phyloP scores from a whole-genome alignment of 495 filamentous ascomycete species.

The Emericellopsis terricola region DNA sequence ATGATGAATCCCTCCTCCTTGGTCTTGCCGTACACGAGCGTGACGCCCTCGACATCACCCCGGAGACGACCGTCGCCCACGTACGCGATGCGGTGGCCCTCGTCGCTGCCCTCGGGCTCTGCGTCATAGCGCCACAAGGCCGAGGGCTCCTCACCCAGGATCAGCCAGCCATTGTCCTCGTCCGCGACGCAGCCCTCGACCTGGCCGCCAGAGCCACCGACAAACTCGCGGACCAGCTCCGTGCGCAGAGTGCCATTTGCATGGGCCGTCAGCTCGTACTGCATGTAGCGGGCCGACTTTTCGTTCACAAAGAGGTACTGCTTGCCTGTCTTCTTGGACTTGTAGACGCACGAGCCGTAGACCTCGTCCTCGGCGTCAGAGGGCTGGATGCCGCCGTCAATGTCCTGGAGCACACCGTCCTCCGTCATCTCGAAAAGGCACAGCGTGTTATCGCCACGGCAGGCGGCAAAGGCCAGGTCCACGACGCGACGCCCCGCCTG shows the following conservation, averaged over 20 bases:
- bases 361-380: slow-evolving; percentile 11
- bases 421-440: slow-evolving; percentile 16
- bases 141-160: slow-evolving; percentile 17
- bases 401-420: slow-evolving; percentile 9
- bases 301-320: slow-evolving; percentile 20
- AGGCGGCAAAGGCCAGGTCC: slow-evolving; percentile 15
- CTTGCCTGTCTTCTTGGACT: slow-evolving; percentile 9
- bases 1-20: slow-evolving; percentile 16
- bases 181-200: slow-evolving; percentile 19
- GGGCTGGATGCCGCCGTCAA: slow-evolving; percentile 13
- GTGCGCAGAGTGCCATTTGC: slow-evolving; percentile 12
- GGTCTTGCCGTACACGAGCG: slow-evolving; percentile 13
- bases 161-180: slow-evolving; percentile 15
- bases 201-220: slow-evolving; percentile 14
- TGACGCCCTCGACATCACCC: slow-evolving; percentile 18
- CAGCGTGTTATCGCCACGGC: slow-evolving; percentile 15
- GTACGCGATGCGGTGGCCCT: slow-evolving; percentile 12
- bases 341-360: slow-evolving; percentile 13
- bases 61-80: slow-evolving; percentile 12
- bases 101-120: slow-evolving; percentile 11
- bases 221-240: slow-evolving; percentile 14
- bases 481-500: slow-evolving; percentile 8
- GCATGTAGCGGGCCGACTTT: slow-evolving; percentile 16
- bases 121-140: slow-evolving; percentile 17
- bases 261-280: slow-evolving; percentile 12